Base-by-base conservation (phyloP, 116 monocot species). In the Phalaenopsis hybrid region DNA sequence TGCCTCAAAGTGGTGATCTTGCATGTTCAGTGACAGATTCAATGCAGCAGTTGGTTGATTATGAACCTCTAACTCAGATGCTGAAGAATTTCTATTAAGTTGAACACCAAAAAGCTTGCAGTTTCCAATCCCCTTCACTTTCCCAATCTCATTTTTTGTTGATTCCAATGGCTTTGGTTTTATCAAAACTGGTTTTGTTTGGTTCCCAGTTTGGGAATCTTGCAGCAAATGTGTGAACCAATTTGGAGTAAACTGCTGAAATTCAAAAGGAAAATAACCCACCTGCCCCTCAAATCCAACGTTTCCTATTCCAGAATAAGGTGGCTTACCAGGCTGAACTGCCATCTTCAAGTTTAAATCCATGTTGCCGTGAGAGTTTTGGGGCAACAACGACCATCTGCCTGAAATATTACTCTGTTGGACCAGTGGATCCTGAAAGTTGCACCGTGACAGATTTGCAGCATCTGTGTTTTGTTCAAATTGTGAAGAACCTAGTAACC, bases 21-120 rank as follows among this genome's bases (percentile, higher is more conserved):
- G 81, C 20, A 44, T 65, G 31, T 67, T 63, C 15, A 78, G 78
- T 21, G 63, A 16, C n/a, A 44, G 23, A 6, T 33, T 25, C 48
- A 58, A 63, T 79, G 74, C 17, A 58, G 76, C 28, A 16, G 58
- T 50, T 50, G 44, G 28, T 33, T 31, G 78, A 75, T 25, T 44
- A 75, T 81, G 59, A 37, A 48, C 20, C 61, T 81, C 49, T 21
- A 44, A 51, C 13, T 86, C 86, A 48, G 81, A 46, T 44, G 75
- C 48, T 70, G 46, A 7, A 11, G 81, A 57, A 15, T 50, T 61
- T 57, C 79, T 69, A 37, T 80, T 81, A 8, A 86, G 69, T 31
- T 86, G 77, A 78, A 86, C 67, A 4, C 86, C 86, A 73, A 86
- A 86, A 48, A 86, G 83, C 82, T 83, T 86, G 77, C 31, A 83